These are phyloP conservation scores for Corymbia calophylla DNA, from an alignment of 441 rosid species.

Conservation along the genomic window DNA sequence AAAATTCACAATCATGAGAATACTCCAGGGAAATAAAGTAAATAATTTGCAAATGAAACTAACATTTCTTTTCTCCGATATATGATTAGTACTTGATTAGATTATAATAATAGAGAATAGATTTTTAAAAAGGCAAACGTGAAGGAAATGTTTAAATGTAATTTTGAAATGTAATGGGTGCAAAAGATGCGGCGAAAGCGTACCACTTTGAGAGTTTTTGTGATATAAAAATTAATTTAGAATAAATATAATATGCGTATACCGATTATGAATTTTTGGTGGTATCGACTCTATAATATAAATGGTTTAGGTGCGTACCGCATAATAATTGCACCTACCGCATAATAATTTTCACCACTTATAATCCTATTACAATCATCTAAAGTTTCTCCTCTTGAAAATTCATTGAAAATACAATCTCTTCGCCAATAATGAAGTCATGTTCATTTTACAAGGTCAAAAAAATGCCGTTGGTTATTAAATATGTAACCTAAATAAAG, in stretches of 20 bases:
- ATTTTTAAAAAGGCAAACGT: no score
- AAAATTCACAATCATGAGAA: no score
- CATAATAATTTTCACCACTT: not conserved
- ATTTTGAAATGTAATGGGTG: no score
- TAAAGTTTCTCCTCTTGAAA: not conserved
- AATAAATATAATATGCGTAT: not conserved
- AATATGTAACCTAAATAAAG: not conserved
- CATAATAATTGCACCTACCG: not conserved
- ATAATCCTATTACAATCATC: not conserved
- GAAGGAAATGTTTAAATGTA: no score
- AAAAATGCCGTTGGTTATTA: not conserved
- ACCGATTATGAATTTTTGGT: accelerated
- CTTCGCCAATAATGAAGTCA: not conserved
- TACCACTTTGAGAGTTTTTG: not conserved
- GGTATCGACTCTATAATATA: not conserved
- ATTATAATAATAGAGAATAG: no score
- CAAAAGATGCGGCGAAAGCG: no score
- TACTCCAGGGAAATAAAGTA: no score
- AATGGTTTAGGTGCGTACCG: no score
- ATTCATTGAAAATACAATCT: not conserved
- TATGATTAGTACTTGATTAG: no score
- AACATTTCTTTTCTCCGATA: no score
- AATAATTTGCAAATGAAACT: no score
- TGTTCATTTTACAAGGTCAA: not conserved
- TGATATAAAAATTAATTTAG: not conserved